Evolutionary conservation across 148 eudicot genomes (phyloP).

Genomic region (Rhododendron henanense): DNA sequence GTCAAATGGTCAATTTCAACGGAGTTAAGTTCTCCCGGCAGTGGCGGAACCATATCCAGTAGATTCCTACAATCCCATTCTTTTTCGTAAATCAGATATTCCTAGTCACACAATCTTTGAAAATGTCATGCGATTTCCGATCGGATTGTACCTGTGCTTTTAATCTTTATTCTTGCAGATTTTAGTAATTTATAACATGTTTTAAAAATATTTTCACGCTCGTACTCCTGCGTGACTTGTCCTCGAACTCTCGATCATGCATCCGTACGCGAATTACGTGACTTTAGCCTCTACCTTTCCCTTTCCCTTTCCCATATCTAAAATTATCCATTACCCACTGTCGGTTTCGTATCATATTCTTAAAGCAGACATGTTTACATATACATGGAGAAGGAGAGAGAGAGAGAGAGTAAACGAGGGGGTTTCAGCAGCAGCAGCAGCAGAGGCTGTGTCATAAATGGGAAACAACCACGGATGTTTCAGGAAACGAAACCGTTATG

Average conservation of each 20-base stretch:
- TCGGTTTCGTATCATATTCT: neutral
- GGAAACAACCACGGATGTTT: slow-evolving; percentile 27
- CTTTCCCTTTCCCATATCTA: neutral
- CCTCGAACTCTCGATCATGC: no score
- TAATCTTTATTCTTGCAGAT: no score
- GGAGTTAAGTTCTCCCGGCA: neutral
- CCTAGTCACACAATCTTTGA: no score
- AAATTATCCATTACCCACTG: neutral
- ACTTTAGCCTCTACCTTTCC: neutral
- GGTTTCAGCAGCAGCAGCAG: neutral
- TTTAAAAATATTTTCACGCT: no score
- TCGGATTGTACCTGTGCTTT: no score
- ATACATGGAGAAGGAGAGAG: neutral
- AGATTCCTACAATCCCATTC: no score
- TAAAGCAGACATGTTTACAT: neutral
- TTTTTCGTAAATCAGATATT: no score
- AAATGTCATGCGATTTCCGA: no score
- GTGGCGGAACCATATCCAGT: neutral
- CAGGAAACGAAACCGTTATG: slow-evolving; percentile 3
- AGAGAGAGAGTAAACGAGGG: neutral
- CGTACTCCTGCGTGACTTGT: accelerated
- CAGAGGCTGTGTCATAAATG: slow-evolving; percentile 13
- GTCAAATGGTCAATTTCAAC: neutral
- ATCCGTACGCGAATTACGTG: no score
- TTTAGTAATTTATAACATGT: no score